Conservation (phyloP, 257 asterid genomes). For the Salvia rosmarinus region DNA sequence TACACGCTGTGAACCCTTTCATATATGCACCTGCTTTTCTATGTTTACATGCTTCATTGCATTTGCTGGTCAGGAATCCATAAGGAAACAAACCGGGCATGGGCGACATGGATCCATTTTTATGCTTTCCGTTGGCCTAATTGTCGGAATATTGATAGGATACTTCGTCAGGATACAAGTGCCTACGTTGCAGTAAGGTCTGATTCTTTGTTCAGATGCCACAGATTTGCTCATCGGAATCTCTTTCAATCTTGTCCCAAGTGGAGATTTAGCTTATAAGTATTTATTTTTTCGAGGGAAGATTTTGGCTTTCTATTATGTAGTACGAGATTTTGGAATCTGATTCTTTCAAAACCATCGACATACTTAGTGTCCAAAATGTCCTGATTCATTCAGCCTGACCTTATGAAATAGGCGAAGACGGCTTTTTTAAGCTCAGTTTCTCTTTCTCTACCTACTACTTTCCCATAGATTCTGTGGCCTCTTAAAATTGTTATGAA, state of each 20-base stretch:
- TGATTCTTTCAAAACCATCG: constrained; percentile 18
- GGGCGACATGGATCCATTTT: constrained; percentile 49
- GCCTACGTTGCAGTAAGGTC: constrained; percentile 20
- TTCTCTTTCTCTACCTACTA: no score
- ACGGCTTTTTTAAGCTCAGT: no score
- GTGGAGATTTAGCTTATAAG: constrained; percentile 8
- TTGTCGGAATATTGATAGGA: constrained; percentile 62
- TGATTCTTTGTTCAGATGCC: constrained; percentile 28
- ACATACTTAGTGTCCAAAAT: background rate
- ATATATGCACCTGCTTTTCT: background rate
- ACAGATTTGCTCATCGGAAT: constrained; percentile 17
- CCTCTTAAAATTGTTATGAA: background rate
- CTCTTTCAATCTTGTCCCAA: background rate
- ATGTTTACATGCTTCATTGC: constrained; percentile 14
- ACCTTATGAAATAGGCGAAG: background rate
- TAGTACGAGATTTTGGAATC: constrained; percentile 4
- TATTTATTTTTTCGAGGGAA: background rate
- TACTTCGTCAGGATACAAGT: constrained; percentile 50
- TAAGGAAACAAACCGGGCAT: constrained; percentile 45
- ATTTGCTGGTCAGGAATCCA: constrained; percentile 50
- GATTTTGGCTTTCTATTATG: constrained; percentile 1
- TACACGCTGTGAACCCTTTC: background rate
- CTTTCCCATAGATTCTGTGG: no score
- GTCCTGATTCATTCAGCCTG: background rate
- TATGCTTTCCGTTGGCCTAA: constrained; percentile 46